Conservation (phyloP, 768 basidiomycete genomes). For the Calocybe gangraenosa region DNA sequence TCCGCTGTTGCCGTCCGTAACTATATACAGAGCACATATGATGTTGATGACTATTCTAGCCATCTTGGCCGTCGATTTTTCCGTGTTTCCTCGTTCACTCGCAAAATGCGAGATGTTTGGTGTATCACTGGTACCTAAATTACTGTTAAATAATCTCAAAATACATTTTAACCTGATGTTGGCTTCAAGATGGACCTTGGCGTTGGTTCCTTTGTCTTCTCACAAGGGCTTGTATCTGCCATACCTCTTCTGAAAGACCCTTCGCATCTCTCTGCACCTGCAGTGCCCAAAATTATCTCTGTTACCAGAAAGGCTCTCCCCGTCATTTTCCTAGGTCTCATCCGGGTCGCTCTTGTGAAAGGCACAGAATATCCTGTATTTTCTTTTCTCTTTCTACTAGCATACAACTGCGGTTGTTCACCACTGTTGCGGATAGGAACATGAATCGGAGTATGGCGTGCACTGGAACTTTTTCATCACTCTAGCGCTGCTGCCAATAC, state of each 20-base stretch:
- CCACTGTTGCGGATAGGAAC: conserved; percentile 52
- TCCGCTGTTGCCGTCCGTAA: conserved; percentile 70
- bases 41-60: conserved; percentile 87
- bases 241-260: conserved; percentile 71
- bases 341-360: conserved; percentile 84
- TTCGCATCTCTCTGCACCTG: conserved; percentile 41
- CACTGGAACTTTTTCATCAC: conserved; percentile 99
- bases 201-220: conserved; percentile 96
- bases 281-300: conserved; percentile 45
- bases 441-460: conserved; percentile 91
- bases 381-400: no score
- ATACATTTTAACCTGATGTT: conserved; percentile 7
- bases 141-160: conserved; percentile 2
- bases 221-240: conserved; percentile 90
- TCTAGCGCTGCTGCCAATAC: conserved; percentile 70
- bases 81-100: conserved; percentile 80
- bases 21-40: conserved; percentile 91
- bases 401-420: not conserved
- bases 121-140: conserved; percentile 73
- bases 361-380: conserved; percentile 90
- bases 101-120: conserved; percentile 96
- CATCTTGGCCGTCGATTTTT: conserved; percentile 96
- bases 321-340: conserved; percentile 65
- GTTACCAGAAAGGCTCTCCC: conserved; percentile 61
- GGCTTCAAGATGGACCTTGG: conserved; percentile 88